phyloP scores from a whole-genome alignment of 208 protist genomes.

The Phytomonas sp. region DNA sequence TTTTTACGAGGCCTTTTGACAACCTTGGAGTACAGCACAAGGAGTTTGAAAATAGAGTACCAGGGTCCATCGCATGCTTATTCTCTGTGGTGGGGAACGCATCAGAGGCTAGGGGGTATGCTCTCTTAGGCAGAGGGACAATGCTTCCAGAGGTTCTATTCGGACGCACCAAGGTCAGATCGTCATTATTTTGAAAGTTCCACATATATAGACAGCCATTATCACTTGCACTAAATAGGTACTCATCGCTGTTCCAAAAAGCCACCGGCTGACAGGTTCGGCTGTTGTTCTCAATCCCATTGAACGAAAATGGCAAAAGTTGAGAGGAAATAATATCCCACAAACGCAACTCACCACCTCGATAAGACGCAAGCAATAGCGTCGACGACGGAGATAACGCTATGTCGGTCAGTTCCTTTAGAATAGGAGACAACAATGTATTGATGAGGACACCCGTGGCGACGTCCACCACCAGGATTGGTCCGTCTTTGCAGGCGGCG shows the following conservation, averaged over 20 bases:
- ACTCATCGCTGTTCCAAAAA: conserved; percentile 51
- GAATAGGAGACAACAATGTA: conserved; percentile 54
- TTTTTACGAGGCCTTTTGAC: conserved; percentile 16
- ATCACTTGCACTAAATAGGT: conserved; percentile 57
- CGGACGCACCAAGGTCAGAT: conserved; percentile 1
- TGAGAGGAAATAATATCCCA: conserved; percentile 30
- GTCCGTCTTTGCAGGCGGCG: conserved; percentile 64
- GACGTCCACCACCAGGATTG: conserved; percentile 67
- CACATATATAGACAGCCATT: conserved; percentile 71
- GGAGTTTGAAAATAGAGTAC: neutral
- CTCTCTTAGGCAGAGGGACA: conserved; percentile 3
- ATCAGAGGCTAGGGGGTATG: conserved; percentile 7
- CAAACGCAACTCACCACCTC: conserved; percentile 54
- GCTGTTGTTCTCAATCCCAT: conserved; percentile 53
- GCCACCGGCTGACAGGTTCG: conserved; percentile 30
- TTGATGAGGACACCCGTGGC: conserved; percentile 58
- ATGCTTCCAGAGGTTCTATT: neutral
- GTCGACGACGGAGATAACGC: conserved; percentile 69
- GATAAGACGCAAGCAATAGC: conserved; percentile 59
- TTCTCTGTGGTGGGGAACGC: conserved; percentile 12
- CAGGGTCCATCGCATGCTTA: conserved; percentile 3
- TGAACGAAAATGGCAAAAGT: conserved; percentile 38
- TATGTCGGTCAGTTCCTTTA: conserved; percentile 59
- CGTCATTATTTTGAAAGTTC: conserved; percentile 24
- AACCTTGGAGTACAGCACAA: conserved; percentile 14